phyloP scores from a whole-genome alignment of 768 basidiomycete genomes.

The Rhodotorula graminis region DNA sequence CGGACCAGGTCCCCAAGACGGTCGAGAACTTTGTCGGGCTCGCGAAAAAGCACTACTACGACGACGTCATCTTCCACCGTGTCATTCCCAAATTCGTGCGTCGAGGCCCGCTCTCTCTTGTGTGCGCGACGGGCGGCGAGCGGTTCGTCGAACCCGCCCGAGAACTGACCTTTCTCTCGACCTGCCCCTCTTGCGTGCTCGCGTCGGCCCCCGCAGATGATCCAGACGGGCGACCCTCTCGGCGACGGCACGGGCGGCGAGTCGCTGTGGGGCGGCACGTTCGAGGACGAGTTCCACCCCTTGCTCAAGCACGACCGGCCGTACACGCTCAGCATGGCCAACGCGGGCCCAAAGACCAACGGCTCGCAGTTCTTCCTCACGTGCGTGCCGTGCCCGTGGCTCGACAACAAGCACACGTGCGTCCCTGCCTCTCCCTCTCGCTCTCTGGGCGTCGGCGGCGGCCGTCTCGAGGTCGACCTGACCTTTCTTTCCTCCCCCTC shows the following conservation, averaged over 20 bases:
- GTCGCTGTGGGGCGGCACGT: slow-evolving; percentile 83
- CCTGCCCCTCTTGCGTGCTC: background rate
- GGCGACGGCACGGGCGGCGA: slow-evolving; percentile 89
- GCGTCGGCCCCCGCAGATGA: slow-evolving; percentile 55
- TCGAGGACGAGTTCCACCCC: slow-evolving; percentile 89
- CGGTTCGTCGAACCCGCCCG: no score
- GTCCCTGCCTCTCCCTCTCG: slow-evolving; percentile 14
- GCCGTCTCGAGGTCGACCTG: no score
- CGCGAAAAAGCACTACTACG: slow-evolving; percentile 80
- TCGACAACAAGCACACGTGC: slow-evolving; percentile 49
- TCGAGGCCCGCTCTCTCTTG: no score
- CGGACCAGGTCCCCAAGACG: slow-evolving; percentile 83
- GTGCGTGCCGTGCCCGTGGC: slow-evolving; percentile 81
- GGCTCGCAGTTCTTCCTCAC: slow-evolving; percentile 99
- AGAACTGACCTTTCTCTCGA: no score
- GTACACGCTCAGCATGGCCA: slow-evolving; percentile 80
- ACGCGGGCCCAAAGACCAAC: slow-evolving; percentile 82
- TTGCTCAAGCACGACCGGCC: slow-evolving; percentile 88
- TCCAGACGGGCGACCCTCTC: slow-evolving; percentile 92
- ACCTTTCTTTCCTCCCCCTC: no score
- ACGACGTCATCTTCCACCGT: slow-evolving; percentile 90
- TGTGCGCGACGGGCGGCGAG: no score
- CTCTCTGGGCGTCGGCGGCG: background rate
- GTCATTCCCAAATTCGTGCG: slow-evolving; percentile 87
- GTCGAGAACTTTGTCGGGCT: slow-evolving; percentile 98